phyloP scores from a whole-genome alignment of 345 rosid genomes.

The Moringa oleifera region DNA sequence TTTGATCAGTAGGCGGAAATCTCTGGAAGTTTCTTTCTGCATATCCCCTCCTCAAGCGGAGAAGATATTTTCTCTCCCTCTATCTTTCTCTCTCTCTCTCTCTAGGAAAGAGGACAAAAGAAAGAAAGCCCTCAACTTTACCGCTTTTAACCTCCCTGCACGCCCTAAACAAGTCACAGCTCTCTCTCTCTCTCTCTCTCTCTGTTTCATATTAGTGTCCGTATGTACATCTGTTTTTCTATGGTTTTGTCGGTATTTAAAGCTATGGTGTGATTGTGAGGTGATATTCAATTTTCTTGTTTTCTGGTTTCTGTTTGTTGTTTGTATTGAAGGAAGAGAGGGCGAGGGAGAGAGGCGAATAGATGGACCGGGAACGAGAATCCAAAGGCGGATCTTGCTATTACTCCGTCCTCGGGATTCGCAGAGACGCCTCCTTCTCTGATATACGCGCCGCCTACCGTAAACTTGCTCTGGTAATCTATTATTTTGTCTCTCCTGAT shows the following conservation, averaged over 20 bases:
- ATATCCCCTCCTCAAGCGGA: not conserved
- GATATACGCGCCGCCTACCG: conserved; percentile 82
- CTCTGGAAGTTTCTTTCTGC: conserved; percentile 45
- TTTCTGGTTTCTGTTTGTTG: not conserved
- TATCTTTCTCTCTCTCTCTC: too few species aligned
- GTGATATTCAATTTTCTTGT: not conserved
- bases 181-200: not conserved
- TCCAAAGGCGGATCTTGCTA: conserved; percentile 61
- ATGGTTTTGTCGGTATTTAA: too few species aligned
- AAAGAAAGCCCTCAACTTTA: not conserved
- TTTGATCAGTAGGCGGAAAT: conserved; percentile 4
- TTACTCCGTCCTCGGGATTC: conserved; percentile 77
- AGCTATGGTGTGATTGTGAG: not conserved
- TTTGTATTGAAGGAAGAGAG: not conserved
- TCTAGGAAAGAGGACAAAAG: too few species aligned
- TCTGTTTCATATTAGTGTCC: not conserved
- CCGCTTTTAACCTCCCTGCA: not conserved
- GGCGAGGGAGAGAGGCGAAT: not conserved
- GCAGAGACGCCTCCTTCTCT: conserved; percentile 71
- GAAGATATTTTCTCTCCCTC: conserved; percentile 36
- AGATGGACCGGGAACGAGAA: conserved; percentile 70
- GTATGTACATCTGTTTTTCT: too few species aligned
- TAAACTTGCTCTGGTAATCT: conserved; percentile 73
- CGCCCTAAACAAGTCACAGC: not conserved
- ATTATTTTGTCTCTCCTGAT: not conserved